Evolutionary conservation across 768 basidiomycete species (phyloP).

Genomic region (Lactarius indigo): DNA sequence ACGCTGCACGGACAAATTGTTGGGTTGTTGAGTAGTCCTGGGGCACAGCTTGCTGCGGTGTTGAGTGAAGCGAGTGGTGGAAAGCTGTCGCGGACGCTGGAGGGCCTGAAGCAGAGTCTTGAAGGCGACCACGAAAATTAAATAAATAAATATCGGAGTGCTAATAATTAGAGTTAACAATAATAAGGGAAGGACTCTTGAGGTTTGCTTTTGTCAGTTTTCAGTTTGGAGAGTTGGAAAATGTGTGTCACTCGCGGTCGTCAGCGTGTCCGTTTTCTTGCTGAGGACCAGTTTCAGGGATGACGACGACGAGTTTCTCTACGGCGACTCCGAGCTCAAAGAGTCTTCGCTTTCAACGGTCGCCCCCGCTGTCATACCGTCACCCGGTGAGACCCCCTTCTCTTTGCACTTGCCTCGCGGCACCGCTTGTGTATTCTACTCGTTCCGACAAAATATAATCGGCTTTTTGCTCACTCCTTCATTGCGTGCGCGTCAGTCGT

Average conservation of each 20-base stretch:
- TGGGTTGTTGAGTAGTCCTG: constrained; percentile 75
- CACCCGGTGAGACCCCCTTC: constrained; percentile 20
- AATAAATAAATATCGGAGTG: background rate
- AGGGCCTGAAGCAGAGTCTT: constrained; percentile 67
- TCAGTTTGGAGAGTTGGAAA: background rate
- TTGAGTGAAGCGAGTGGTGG: constrained; percentile 68
- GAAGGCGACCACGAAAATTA: constrained; percentile 36
- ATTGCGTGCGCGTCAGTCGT: constrained; percentile 24
- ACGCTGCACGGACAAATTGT: constrained; percentile 79
- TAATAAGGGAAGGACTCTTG: background rate
- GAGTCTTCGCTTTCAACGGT: constrained; percentile 28
- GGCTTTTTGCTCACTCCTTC: constrained; percentile 22
- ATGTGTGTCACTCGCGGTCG: constrained; percentile 21
- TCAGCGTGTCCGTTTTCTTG: constrained; percentile 5
- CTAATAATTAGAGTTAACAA: background rate
- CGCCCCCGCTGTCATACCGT: constrained; percentile 19
- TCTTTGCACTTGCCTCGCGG: background rate
- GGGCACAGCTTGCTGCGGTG: constrained; percentile 66
- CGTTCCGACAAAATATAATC: constrained; percentile 20
- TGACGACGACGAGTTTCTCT: constrained; percentile 37
- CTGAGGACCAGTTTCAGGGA: constrained; percentile 26
- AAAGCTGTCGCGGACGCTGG: constrained; percentile 63
- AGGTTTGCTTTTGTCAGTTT: background rate
- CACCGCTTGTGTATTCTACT: constrained; percentile 24
- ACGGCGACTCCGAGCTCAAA: constrained; percentile 30